phyloP scores from a whole-genome alignment of 164 flowering plant genomes.

The Santalum album region DNA sequence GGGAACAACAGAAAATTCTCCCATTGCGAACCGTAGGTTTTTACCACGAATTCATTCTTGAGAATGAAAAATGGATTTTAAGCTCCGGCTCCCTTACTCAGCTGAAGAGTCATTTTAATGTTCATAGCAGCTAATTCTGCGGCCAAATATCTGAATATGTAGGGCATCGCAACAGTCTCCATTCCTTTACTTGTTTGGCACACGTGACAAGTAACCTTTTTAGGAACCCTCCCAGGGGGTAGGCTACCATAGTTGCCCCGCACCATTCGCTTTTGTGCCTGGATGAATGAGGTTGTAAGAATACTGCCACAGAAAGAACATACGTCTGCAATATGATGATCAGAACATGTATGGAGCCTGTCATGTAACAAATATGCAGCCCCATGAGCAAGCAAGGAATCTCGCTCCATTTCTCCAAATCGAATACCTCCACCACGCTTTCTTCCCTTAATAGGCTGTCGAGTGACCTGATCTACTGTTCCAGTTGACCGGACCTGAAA shows the following conservation, averaged over 20 bases:
- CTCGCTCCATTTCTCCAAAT: slow-evolving; percentile 98
- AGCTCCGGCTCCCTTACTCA: slow-evolving; percentile 19
- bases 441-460: slow-evolving; percentile 90
- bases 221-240: slow-evolving; percentile 49
- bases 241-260: slow-evolving; percentile 33
- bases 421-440: slow-evolving; percentile 91
- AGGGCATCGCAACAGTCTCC: slow-evolving; percentile 98
- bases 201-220: slow-evolving; percentile 65
- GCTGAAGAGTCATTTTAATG: slow-evolving; percentile 61
- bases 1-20: too few relatives aligned
- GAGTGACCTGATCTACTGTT: slow-evolving; percentile 62
- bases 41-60: too few relatives aligned
- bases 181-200: slow-evolving; percentile 82
- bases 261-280: slow-evolving; percentile 38
- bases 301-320: slow-evolving; percentile 86
- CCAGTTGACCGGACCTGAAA: slow-evolving; percentile 90
- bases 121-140: slow-evolving; percentile 96
- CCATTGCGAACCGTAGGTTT: too few relatives aligned
- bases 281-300: slow-evolving; percentile 52
- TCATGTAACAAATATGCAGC: slow-evolving; percentile 89
- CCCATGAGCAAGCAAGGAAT: slow-evolving; percentile 87
- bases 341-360: slow-evolving; percentile 87
- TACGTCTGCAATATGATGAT: slow-evolving; percentile 84
- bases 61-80: too few relatives aligned
- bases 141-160: slow-evolving; percentile 72